Evolutionary conservation across 805 yeast species (phyloP), one percentile per base, ranked within the genome.

Genomic region (Priceomyces carsonii): DNA sequence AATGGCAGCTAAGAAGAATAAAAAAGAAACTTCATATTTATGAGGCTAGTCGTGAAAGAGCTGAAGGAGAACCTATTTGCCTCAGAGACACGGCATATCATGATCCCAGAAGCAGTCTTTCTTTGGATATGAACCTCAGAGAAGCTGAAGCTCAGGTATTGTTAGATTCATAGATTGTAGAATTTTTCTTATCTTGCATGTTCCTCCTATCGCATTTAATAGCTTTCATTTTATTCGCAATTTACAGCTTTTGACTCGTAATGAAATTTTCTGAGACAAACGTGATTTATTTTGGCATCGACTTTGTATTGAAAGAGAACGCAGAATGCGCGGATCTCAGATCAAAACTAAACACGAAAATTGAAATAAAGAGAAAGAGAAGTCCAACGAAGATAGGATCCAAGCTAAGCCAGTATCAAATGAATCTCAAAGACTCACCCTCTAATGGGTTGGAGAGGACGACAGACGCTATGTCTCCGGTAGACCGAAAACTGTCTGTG

Each of bases 1-100:
- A 51, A 32, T 75, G 77, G 71, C 95, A 85, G 55, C 59, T 66
- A 43, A 75, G 70, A 43, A 62, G 77, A 32, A 72, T 85, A 24
- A 60, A 58, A 24, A 75, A 75, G 52, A 61, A 57, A 32, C 31
- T 54, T 18, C 29, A 49, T 38, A 36, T 59, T 40, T 48, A 50
- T 43, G 46, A 57, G 19, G 20, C 29, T 12, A 15, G 24, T 21
- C n/a, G n/a, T n/a, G n/a, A n/a, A 7, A 16, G 32, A 9, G n/a
- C 23, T 4, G 39, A 38, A 34, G 39, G 32, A 6, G 36, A 33
- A 21, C 36, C 28, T 19, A 32, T 32, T 20, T 35, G 31, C 15
- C 26, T 36, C 8, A 18, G 30, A 16, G 13, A 31, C 10, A 15
- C 18, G 30, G 21, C 12, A 18, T 17, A 21, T 29, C 30, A 30